These are phyloP conservation scores for Pichia cactophila DNA, from an alignment of 1,139 yeast genomes.

Conservation along the genomic window DNA sequence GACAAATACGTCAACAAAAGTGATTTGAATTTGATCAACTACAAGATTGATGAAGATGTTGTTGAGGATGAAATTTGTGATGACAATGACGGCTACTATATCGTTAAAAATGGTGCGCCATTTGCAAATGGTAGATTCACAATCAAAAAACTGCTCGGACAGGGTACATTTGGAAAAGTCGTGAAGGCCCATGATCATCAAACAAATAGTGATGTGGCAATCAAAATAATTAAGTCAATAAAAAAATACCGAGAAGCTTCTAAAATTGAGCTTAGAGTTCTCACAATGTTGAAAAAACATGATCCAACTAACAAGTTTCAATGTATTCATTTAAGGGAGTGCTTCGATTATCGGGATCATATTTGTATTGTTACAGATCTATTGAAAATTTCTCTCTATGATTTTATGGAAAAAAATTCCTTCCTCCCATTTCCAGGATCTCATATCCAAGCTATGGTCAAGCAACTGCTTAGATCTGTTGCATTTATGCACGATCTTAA, in stretches of 20 bases:
- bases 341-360: slow-evolving; percentile 90
- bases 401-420: slow-evolving; percentile 73
- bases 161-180: slow-evolving; percentile 97
- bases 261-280: slow-evolving; percentile 67
- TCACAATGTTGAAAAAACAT: slow-evolving; percentile 74
- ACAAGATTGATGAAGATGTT: slow-evolving; percentile 1
- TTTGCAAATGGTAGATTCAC: slow-evolving; percentile 65
- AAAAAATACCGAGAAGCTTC: slow-evolving; percentile 83
- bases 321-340: slow-evolving; percentile 75
- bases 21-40: slow-evolving; percentile 8
- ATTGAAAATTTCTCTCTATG: slow-evolving; percentile 77
- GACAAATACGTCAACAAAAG: slow-evolving; percentile 2
- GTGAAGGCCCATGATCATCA: slow-evolving; percentile 60
- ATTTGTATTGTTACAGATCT: slow-evolving; percentile 90
- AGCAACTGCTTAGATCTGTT: slow-evolving; percentile 78
- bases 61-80: slow-evolving; percentile 34
- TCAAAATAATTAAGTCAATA: slow-evolving; percentile 78
- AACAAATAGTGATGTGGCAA: slow-evolving; percentile 66
- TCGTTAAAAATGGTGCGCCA: slow-evolving; percentile 49
- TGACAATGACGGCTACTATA: slow-evolving; percentile 81
- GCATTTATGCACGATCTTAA: slow-evolving; percentile 85
- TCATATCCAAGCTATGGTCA: slow-evolving; percentile 83
- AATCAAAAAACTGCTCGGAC: slow-evolving; percentile 70
- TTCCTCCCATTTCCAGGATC: slow-evolving; percentile 70
- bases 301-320: slow-evolving; percentile 63